These are phyloP conservation scores for Anastatica hierochuntica DNA, from an alignment of 345 rosid species.

Conservation along the genomic window DNA sequence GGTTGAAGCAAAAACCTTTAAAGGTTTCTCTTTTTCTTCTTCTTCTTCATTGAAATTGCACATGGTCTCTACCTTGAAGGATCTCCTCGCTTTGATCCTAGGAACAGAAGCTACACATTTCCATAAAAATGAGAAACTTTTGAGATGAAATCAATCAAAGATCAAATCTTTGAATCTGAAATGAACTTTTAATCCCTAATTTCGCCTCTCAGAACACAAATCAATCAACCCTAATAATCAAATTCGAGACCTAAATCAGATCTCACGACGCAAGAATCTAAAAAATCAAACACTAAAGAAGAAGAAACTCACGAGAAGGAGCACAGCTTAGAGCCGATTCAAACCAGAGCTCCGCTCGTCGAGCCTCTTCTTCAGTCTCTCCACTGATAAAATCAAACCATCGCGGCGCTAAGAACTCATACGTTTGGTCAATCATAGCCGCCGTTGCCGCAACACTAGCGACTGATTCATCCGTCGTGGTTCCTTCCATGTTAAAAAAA, in stretches of 20 bases:
- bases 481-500: conserved; percentile 12
- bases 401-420: conserved; percentile 84
- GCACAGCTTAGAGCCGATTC: conserved; percentile 57
- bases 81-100: conserved; percentile 67
- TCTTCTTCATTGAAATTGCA: conserved; percentile 76
- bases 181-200: background rate
- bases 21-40: conserved; percentile 20
- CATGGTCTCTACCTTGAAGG: conserved; percentile 51
- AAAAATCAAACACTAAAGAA: background rate
- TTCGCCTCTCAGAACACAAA: background rate
- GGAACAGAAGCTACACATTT: conserved; percentile 78
- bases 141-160: background rate
- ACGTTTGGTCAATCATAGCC: conserved; percentile 45
- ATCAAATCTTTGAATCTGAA: background rate
- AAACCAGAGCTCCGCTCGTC: conserved; percentile 87
- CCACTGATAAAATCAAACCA: conserved; percentile 74
- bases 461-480: conserved; percentile 21
- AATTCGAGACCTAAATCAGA: background rate
- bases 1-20: conserved; percentile 37
- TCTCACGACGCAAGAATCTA: background rate
- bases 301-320: conserved; percentile 70
- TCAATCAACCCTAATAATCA: no score
- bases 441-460: background rate
- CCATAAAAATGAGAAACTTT: background rate
- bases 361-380: conserved; percentile 57